Evolutionary conservation across 129 eudicot genomes (phyloP), one percentile per base, ranked within the genome.

Genomic region (Apium graveolens): DNA sequence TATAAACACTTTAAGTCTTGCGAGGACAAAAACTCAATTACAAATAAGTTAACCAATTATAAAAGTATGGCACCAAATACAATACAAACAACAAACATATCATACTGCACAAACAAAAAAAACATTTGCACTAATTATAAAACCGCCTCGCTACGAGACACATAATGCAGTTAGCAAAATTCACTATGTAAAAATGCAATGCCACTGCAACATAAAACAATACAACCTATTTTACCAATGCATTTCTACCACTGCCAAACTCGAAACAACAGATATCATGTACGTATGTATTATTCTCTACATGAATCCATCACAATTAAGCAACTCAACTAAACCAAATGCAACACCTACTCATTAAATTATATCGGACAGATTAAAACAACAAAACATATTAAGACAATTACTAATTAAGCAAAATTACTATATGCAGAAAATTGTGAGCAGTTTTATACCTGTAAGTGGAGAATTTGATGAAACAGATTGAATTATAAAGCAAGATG

Each of bases 121-220:
- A 55, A 8, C 65, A 57, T 13, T 57, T 3, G 31, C 32, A 26
- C 66, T 10, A 0, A 57, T n/a, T 57, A n/a, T 3, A n/a, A 57
- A 57, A 57, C 65, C 29, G 26, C 62, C 1, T 5, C 26, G 11
- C 11, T 43, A 43, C 46, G 46, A 11, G 16, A 43, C 17, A 37
- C 53, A 55, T 63, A 72, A 60, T 34, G 42, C 41, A 39, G 70
- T 37, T 57, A 8, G 43, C 83, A 73, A 65, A 53, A 41, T 41
- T 74, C 38, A 41, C 63, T 9, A 60, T 3, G 32, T 24, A 26
- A n/a, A 60, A 10, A 60, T 10, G 65, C 65, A 55, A 41, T n/a
- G 70, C 53, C 72, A 41, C 6, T n/a, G 32, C 32, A 60, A 57
- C 31, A 0, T 0, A 60, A 45, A 2, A 27, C 12, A 60, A 10